phyloP scores from a whole-genome alignment of 345 rosid genomes.

The Xanthoceras sorbifolium region DNA sequence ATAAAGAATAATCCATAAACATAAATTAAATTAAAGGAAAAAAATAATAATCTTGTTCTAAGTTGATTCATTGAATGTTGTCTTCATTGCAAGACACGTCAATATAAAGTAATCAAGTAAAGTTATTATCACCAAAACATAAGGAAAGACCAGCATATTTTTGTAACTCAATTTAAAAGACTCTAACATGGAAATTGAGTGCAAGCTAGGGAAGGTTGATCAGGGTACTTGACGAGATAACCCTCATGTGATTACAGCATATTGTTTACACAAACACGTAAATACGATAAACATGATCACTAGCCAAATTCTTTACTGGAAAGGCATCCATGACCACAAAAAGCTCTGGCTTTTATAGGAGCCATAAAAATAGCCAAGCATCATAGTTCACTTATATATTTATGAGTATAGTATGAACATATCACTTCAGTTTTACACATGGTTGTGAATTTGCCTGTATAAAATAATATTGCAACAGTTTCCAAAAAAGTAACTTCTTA shows the following conservation, averaged over 20 bases:
- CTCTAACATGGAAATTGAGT: neutral
- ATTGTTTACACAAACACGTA: neutral
- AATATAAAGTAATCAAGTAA: neutral
- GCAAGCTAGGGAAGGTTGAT: neutral
- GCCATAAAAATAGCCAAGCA: neutral
- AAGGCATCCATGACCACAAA: neutral
- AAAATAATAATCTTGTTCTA: too few species aligned
- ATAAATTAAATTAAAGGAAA: neutral
- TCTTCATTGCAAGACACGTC: neutral
- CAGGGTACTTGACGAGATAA: neutral
- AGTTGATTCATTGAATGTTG: neutral
- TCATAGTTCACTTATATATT: too few species aligned
- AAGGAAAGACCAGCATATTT: neutral
- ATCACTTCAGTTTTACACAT: too few species aligned
- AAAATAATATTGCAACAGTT: too few species aligned
- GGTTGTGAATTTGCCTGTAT: too few species aligned
- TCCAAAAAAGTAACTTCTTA: too few species aligned
- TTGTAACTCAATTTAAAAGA: neutral
- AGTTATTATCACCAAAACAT: neutral
- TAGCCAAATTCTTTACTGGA: neutral
- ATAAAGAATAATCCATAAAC: constrained; percentile 1
- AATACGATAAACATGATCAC: neutral
- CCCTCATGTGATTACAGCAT: too few species aligned
- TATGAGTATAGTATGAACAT: too few species aligned
- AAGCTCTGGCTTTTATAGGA: too few species aligned